A percentile compares a stretch with the other conserved stretches of the same genome.
These are phyloP conservation scores for Penicillium glabrum DNA, from an alignment of 2,329 filamentous ascomycete genomes.

Conservation along the genomic window DNA sequence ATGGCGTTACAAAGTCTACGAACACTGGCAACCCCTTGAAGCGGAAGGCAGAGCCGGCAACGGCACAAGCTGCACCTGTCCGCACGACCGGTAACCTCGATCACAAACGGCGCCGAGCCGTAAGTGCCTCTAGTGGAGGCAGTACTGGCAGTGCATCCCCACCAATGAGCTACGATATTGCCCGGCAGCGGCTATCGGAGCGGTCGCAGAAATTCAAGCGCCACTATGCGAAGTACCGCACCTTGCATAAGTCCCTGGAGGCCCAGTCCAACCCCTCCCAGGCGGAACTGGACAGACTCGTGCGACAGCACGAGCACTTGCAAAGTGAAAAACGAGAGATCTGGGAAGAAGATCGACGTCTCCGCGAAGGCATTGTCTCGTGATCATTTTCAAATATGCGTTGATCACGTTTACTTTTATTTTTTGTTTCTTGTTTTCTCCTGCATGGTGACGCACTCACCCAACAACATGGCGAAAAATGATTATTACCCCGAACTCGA, in stretches of 20 bases:
- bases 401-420: constrained; percentile 3
- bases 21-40: constrained; percentile 36
- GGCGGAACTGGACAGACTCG: constrained; percentile 53
- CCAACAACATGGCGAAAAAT: constrained; percentile 11
- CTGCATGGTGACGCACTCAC: constrained; percentile 17
- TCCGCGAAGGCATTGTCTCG: constrained; percentile 26
- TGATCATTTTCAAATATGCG: constrained; percentile 4
- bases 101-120: constrained; percentile 40
- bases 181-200: constrained; percentile 39
- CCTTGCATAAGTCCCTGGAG: constrained; percentile 52
- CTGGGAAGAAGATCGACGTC: constrained; percentile 43
- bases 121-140: constrained; percentile 39
- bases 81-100: constrained; percentile 41
- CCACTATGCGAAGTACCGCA: constrained; percentile 59
- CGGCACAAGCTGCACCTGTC: constrained; percentile 21
- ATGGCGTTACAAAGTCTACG: constrained; percentile 29
- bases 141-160: constrained; percentile 45
- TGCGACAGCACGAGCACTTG: constrained; percentile 54
- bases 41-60: constrained; percentile 41
- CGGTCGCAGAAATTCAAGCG: constrained; percentile 54
- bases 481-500: constrained; percentile 4
- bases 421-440: constrained; percentile 11
- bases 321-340: constrained; percentile 61
- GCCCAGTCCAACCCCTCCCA: constrained; percentile 44
- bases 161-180: constrained; percentile 36